A percentile compares a stretch with the other conserved stretches of the same genome.
Conservation (phyloP, 225 moss, liverwort and hornwort genomes). For the Anthoceros angustus region DNA sequence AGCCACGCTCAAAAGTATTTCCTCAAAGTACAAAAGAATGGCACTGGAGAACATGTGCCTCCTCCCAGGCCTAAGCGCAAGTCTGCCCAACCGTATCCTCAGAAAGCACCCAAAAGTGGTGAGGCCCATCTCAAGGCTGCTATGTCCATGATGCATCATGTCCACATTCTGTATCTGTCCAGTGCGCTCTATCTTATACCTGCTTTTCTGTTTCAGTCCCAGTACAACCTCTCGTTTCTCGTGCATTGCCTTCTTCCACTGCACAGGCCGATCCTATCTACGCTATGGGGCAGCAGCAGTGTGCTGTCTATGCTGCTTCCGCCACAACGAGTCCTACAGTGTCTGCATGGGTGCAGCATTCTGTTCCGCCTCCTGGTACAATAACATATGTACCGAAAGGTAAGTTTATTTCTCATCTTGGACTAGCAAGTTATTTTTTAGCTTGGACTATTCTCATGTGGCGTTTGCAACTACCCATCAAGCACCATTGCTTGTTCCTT, state of each 20-base stretch:
- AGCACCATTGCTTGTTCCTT: neutral
- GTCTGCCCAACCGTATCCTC: slow-evolving; percentile 88
- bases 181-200: neutral
- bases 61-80: slow-evolving; percentile 97
- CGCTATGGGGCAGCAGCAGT: slow-evolving; percentile 16
- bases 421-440: slow-evolving; percentile 7
- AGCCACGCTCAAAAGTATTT: slow-evolving; percentile 99
- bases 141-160: neutral
- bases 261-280: slow-evolving; percentile 54
- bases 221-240: slow-evolving; percentile 39
- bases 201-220: slow-evolving; percentile 17
- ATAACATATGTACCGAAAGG: slow-evolving; percentile 20
- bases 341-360: slow-evolving; percentile 42
- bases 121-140: slow-evolving; percentile 5
- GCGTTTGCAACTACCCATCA: neutral
- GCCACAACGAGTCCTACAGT: slow-evolving; percentile 19
- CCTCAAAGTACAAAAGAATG: slow-evolving; percentile 92
- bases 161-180: slow-evolving; percentile 15
- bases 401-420: slow-evolving; percentile 21
- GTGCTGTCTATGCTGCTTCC: slow-evolving; percentile 14
- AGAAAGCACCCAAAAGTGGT: slow-evolving; percentile 90
- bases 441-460: slow-evolving; percentile 4
- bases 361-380: slow-evolving; percentile 28
- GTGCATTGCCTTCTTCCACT: slow-evolving; percentile 36
- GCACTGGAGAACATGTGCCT: slow-evolving; percentile 97